Evolutionary conservation across 2,329 filamentous ascomycete genomes (phyloP).

Genomic region (Fusarium agapanthi): DNA sequence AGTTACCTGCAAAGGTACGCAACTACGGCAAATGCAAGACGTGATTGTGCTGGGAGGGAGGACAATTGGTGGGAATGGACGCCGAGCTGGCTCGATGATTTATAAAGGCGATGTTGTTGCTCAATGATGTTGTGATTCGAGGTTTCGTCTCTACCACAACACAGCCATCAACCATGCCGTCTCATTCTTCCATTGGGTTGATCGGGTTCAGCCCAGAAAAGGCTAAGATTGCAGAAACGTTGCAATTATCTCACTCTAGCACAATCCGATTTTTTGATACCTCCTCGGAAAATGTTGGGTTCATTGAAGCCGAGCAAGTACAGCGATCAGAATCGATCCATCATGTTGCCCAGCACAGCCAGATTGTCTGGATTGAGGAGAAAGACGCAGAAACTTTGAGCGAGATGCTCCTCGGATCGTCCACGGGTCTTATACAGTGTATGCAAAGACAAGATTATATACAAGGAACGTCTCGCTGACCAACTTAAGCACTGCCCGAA

Average conservation of each 20-base stretch:
- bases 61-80: not conserved
- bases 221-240: rapidly evolving
- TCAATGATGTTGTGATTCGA: not conserved
- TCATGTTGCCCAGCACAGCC: not conserved
- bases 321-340: not conserved
- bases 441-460: not conserved
- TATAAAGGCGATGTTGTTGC: not conserved
- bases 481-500: not conserved
- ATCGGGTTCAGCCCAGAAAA: not conserved
- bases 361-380: not conserved
- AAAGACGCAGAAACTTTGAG: rapidly evolving
- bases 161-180: not conserved
- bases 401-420: rapidly evolving
- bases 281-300: rapidly evolving
- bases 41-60: not conserved
- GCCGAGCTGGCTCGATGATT: not conserved
- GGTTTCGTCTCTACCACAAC: not conserved
- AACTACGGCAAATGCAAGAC: not conserved
- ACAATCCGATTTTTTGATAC: not conserved
- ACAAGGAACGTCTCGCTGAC: not conserved
- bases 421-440: not conserved
- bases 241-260: not conserved
- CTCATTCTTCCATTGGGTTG: not conserved
- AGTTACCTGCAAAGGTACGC: not conserved
- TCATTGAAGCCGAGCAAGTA: rapidly evolving